Conservation (phyloP, 2,329 filamentous ascomycete genomes). For the Gaeumannomyces sp. region DNA sequence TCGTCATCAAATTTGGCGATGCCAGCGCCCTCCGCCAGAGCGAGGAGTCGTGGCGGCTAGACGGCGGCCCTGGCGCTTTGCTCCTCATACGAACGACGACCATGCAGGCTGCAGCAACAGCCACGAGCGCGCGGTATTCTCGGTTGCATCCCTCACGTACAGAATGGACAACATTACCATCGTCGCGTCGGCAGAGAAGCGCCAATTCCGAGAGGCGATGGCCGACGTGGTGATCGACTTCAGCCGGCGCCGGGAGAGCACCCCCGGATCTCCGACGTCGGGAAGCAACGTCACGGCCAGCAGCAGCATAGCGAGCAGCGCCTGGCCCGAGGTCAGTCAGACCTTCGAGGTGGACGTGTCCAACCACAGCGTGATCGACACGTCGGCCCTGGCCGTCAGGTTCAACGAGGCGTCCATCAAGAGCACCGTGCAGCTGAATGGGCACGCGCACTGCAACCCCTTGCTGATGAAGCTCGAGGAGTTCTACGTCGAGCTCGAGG, state of each 20-base stretch:
- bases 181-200: not conserved
- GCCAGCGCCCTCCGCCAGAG: not conserved
- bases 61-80: not conserved
- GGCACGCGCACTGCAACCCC: not conserved
- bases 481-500: not conserved
- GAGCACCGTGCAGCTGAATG: not conserved
- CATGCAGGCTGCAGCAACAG: not conserved
- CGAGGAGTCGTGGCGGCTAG: not conserved
- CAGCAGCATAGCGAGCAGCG: not conserved
- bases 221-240: not conserved
- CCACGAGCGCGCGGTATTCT: not conserved
- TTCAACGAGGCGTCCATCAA: not conserved
- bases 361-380: not conserved
- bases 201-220: not conserved
- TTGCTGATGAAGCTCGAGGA: not conserved
- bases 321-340: not conserved
- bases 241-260: not conserved
- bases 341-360: slow-evolving; percentile 3
- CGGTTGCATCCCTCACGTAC: not conserved
- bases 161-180: not conserved
- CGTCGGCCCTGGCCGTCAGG: not conserved
- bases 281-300: not conserved
- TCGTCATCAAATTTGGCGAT: not conserved
- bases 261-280: no score
- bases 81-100: not conserved